These are phyloP conservation scores for Candida rishiriensis DNA, from an alignment of 805 yeast genomes.

Conservation along the genomic window DNA sequence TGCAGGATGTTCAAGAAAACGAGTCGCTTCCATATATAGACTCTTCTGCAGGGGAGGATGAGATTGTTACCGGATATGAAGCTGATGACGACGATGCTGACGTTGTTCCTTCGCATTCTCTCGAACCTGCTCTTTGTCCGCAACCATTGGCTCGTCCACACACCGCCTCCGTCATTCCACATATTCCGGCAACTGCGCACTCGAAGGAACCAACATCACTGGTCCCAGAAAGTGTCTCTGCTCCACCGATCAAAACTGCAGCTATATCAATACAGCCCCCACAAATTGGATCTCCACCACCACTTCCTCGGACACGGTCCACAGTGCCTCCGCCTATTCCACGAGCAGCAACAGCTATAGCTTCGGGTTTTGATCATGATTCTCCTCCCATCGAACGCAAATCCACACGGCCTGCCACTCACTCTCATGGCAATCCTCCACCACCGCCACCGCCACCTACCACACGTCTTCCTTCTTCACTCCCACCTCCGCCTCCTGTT, in stretches of 20 bases:
- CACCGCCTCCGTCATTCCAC: constrained; percentile 1
- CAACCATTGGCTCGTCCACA: background rate
- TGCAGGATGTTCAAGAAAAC: background rate
- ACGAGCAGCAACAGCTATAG: background rate
- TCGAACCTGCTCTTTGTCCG: constrained; percentile 8
- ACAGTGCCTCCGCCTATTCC: constrained; percentile 9
- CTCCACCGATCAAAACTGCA: constrained; percentile 9
- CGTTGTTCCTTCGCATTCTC: constrained; percentile 14
- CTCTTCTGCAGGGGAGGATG: constrained; percentile 17
- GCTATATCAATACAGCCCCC: constrained; percentile 6
- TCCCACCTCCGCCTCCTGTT: constrained; percentile 15
- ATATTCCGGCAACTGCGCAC: constrained; percentile 2
- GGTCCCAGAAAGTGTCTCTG: constrained; percentile 15
- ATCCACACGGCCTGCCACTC: background rate
- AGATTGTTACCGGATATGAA: constrained; percentile 55
- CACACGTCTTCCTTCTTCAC: constrained; percentile 14
- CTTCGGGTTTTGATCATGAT: background rate
- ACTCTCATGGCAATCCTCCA: too few relatives aligned
- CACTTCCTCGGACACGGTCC: constrained; percentile 14
- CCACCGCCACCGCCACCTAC: constrained; percentile 13
- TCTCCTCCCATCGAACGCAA: background rate
- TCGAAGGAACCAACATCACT: constrained; percentile 9
- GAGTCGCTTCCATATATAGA: constrained; percentile 4
- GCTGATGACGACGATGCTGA: constrained; percentile 55
- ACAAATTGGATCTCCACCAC: constrained; percentile 4